Evolutionary conservation across 192 early-diverging fungal species (phyloP), one percentile per base, ranked within the genome.

Genomic region (Mortierella antarctica): DNA sequence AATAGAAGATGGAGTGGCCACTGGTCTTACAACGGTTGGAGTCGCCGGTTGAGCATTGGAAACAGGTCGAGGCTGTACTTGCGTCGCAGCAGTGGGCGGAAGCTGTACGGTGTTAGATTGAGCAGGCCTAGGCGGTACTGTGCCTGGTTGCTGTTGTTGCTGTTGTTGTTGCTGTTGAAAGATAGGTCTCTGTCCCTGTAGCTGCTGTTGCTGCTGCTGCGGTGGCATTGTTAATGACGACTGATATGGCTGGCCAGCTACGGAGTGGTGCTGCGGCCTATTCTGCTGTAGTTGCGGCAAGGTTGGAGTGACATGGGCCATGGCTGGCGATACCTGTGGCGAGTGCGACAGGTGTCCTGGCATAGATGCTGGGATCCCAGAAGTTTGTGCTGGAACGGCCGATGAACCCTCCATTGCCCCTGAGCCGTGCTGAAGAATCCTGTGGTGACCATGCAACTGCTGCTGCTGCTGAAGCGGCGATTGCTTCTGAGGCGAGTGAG

Each of bases 121-220:
- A 6, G 41, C 17, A 31, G 68, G 49, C 42, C 68, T 48, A 42
- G 68, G 58, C 51, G 51, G 11, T 60, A 50, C 17, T 56, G 64
- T 21, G 49, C 41, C 23, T 62, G 70, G 31, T 17, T 61, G 68
- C 52, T 47, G 65, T 20, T 67, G 71, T 7, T 65, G 55, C 17
- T 64, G 64, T 17, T 51, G 72, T 39, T 55, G 66, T 15, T 74
- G 72, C 21, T 67, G 72, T 15, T 74, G 65, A 42, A 48, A 66
- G 2, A 23, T 51, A 53, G 68, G 31, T 53, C 10, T 45, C 8
- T 44, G 5, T 17, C 23, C 15, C 18, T 64, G 71, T 17, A 59
- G 47, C n/a, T 69, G 67, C 23, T 58, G 67, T 15, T 48, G 62
- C 10, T 70, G 67, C 23, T 49, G 47, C 14, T 51, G 57, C 14